phyloP scores from a whole-genome alignment of 2,329 filamentous ascomycete species.

The Microdochium trichocladiopsis region DNA sequence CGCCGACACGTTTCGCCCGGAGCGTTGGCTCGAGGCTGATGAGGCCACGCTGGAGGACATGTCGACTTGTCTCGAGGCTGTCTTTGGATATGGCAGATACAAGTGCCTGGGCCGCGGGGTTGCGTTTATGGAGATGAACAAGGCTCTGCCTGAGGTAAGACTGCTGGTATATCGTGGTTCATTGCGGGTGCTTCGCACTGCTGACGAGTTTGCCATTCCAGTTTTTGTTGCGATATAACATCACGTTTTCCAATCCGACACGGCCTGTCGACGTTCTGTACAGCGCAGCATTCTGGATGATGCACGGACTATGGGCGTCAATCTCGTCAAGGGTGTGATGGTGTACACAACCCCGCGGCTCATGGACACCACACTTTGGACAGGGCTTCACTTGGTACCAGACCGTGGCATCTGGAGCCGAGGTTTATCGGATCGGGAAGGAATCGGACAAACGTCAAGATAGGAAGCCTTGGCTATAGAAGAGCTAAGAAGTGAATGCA shows the following conservation, averaged over 20 bases:
- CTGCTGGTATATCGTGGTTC: too few relatives aligned
- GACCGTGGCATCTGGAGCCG: too few relatives aligned
- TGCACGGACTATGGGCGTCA: slow-evolving; percentile 26
- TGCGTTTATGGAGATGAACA: slow-evolving; percentile 32
- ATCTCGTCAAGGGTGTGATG: slow-evolving; percentile 7
- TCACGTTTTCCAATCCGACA: slow-evolving; percentile 22
- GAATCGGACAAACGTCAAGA: too few relatives aligned
- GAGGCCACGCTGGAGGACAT: slow-evolving; percentile 2
- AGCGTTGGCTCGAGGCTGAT: slow-evolving; percentile 12
- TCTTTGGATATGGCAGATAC: slow-evolving; percentile 29
- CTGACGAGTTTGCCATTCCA: too few relatives aligned
- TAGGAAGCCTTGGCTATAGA: too few relatives aligned
- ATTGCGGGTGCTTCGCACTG: too few relatives aligned
- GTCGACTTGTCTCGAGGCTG: slow-evolving; percentile 22
- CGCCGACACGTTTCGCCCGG: slow-evolving; percentile 10
- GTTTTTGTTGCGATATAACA: slow-evolving; percentile 24
- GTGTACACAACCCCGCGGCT: too few relatives aligned
- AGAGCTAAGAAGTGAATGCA: too few relatives aligned
- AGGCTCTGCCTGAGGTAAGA: slow-evolving; percentile 10
- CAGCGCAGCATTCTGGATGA: slow-evolving; percentile 25
- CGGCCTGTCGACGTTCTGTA: slow-evolving; percentile 21
- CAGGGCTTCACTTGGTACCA: too few relatives aligned
- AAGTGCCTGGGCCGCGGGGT: slow-evolving; percentile 31
- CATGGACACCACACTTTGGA: too few relatives aligned
- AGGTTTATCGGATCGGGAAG: too few relatives aligned